Evolutionary conservation across 192 early-diverging fungal species (phyloP).

Genomic region (Chytriomyces confervae): DNA sequence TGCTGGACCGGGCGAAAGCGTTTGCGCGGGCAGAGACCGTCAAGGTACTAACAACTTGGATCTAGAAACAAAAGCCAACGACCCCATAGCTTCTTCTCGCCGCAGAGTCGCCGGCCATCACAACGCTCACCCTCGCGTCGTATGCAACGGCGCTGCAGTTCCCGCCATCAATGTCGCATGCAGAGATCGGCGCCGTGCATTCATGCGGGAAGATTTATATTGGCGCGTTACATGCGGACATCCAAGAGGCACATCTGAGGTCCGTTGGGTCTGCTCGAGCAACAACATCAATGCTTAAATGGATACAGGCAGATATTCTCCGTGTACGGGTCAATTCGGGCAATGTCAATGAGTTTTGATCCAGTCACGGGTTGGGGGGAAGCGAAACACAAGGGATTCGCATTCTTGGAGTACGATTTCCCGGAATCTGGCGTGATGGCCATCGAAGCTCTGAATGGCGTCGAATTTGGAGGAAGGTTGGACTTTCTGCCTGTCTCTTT

Average conservation of each 20-base stretch:
- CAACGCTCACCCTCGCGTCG: slow-evolving; percentile 24
- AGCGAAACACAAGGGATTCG: slow-evolving; percentile 88
- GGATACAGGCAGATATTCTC: slow-evolving; percentile 60
- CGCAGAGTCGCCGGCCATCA: neutral
- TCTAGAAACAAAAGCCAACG: neutral
- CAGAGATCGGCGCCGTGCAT: slow-evolving; percentile 1
- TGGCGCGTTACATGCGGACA: slow-evolving; percentile 20
- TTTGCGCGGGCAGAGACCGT: slow-evolving; percentile 43
- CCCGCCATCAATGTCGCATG: slow-evolving; percentile 15
- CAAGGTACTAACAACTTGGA: slow-evolving; percentile 29
- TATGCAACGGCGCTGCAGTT: slow-evolving; percentile 22
- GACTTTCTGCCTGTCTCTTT: neutral
- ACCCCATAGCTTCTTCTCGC: slow-evolving; percentile 29
- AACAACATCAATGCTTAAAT: neutral
- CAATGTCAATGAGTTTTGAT: slow-evolving; percentile 82
- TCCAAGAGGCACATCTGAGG: slow-evolving; percentile 27
- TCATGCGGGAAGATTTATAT: slow-evolving; percentile 18
- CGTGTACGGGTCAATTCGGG: slow-evolving; percentile 78
- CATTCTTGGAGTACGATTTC: slow-evolving; percentile 88
- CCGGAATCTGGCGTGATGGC: slow-evolving; percentile 86
- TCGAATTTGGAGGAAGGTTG: slow-evolving; percentile 79
- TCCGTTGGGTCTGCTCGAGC: neutral
- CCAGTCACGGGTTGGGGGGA: slow-evolving; percentile 48
- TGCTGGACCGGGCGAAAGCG: slow-evolving; percentile 44
- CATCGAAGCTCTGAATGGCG: slow-evolving; percentile 79